phyloP scores from a whole-genome alignment of 768 basidiomycete genomes.

The Phanerodontia chrysosporium region DNA sequence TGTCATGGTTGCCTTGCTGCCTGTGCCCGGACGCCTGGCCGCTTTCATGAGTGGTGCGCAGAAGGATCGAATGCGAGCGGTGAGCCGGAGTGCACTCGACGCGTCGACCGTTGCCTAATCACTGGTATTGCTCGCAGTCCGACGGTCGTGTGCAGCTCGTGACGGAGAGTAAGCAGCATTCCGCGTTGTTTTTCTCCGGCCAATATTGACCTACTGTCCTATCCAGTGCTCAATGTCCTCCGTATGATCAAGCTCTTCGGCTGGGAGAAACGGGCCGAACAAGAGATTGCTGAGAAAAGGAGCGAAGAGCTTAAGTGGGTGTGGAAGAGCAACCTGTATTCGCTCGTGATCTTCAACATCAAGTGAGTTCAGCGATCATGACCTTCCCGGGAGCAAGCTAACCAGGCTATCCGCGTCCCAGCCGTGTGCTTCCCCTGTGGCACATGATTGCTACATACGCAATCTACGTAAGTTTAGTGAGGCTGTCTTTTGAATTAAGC shows the following conservation, averaged over 20 bases:
- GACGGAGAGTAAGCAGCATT: slow-evolving; percentile 1
- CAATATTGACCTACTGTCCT: background rate
- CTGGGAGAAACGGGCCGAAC: slow-evolving; percentile 40
- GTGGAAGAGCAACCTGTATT: slow-evolving; percentile 47
- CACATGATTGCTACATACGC: slow-evolving; percentile 63
- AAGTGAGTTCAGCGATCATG: too few species aligned
- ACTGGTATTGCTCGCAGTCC: slow-evolving; percentile 25
- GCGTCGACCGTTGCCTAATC: background rate
- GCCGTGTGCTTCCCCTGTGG: slow-evolving; percentile 52
- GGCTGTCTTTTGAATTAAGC: too few species aligned
- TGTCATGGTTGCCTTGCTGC: slow-evolving; percentile 37
- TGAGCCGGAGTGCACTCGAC: slow-evolving; percentile 10
- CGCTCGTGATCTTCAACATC: slow-evolving; percentile 37
- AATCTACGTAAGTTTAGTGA: slow-evolving; percentile 51
- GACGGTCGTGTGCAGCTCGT: slow-evolving; percentile 36
- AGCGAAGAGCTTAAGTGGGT: slow-evolving; percentile 55
- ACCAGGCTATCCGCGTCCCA: slow-evolving; percentile 25
- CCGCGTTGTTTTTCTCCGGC: background rate
- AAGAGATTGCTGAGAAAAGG: slow-evolving; percentile 50
- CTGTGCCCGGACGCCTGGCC: slow-evolving; percentile 39
- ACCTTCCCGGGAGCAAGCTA: too few species aligned
- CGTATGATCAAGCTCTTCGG: slow-evolving; percentile 47
- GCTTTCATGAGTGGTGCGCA: slow-evolving; percentile 32
- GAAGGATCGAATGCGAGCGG: slow-evolving; percentile 36
- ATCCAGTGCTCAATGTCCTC: slow-evolving; percentile 26